A percentile compares a stretch with the other conserved stretches of the same genome.
These are phyloP conservation scores for Diaporthe capsici DNA, from an alignment of 2,329 filamentous ascomycete genomes.

Conservation along the genomic window DNA sequence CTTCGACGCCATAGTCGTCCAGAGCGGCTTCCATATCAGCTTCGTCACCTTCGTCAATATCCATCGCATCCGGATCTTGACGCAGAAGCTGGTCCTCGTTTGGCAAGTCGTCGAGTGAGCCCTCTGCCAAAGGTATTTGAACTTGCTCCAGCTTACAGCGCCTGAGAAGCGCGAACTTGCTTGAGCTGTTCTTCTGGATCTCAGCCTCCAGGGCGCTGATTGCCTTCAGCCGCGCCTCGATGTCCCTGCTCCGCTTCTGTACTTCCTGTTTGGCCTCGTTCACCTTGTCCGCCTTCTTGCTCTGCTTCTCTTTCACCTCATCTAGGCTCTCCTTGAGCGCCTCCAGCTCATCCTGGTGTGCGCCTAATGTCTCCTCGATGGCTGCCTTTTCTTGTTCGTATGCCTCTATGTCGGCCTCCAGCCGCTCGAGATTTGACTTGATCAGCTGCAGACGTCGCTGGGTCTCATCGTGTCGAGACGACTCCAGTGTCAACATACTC, in stretches of 20 bases:
- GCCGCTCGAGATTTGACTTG: slow-evolving; percentile 75
- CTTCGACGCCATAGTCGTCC: slow-evolving; percentile 91
- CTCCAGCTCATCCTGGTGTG: slow-evolving; percentile 82
- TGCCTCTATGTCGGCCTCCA: slow-evolving; percentile 77
- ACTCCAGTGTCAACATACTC: slow-evolving; percentile 71
- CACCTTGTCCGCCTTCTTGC: slow-evolving; percentile 80
- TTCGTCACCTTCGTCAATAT: slow-evolving; percentile 83
- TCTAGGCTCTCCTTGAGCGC: slow-evolving; percentile 80
- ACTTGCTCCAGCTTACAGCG: slow-evolving; percentile 96
- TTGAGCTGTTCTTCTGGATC: slow-evolving; percentile 86
- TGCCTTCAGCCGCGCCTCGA: slow-evolving; percentile 79
- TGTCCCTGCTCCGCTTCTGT: slow-evolving; percentile 86
- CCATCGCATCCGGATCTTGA: slow-evolving; percentile 90
- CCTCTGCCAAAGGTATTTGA: slow-evolving; percentile 81
- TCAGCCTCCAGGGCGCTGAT: slow-evolving; percentile 86
- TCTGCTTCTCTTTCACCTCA: slow-evolving; percentile 76
- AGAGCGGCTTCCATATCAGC: slow-evolving; percentile 75
- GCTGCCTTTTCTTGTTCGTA: slow-evolving; percentile 80
- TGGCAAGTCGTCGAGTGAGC: slow-evolving; percentile 87
- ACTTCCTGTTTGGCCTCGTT: slow-evolving; percentile 84
- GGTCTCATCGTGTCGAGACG: slow-evolving; percentile 67
- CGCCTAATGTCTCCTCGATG: slow-evolving; percentile 80
- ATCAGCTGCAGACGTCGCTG: slow-evolving; percentile 78
- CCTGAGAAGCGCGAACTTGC: slow-evolving; percentile 86
- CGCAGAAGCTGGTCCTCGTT: slow-evolving; percentile 86